Base-by-base conservation (phyloP, 192 early-diverging fungal genomes). In the Haplosporangium gracile region DNA sequence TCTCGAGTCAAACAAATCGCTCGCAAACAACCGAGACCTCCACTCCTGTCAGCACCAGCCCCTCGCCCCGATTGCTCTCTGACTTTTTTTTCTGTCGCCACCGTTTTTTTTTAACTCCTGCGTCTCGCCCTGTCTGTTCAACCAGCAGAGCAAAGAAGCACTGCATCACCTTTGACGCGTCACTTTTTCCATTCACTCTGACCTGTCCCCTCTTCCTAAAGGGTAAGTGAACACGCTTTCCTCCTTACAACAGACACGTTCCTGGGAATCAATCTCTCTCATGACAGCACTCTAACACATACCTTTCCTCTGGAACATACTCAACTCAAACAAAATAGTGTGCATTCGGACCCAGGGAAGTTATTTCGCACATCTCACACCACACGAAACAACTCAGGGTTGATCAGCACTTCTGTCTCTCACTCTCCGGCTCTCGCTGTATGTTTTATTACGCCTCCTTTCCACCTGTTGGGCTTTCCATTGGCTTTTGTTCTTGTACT, bases 101-200 rank as follows among this genome's bases (percentile, higher is more conserved):
- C 39, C 39, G 16, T 16, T 43, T 49, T 51, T 43, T 65, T 26
- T 26, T 29, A 11, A n/a, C 26, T 65, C 26, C 26, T n/a, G 38
- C 34, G 38, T 70, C 68, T 18, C 47, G 13, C 34, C 24, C 38
- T 20, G 40, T 40, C 34, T 70, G 70, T 40, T 42, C 40, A 71
- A 65, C 60, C 60, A 65, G 60, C 26, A 32, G 2, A 26, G 32
- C 26, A 32, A 65, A 65, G 3, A 51, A 51, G 47, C 49, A 51
- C 18, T 13, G 60, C 60, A 65, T 65, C 60, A 65, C n/a, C 60
- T 11, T 71, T 42, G 38, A 71, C 70, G 70, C 70, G 70, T 71
- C 36, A 22, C 40, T 43, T 22, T 22, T 5, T 42, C 5, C 70
- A 71, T 16, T n/a, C 26, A 60, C 29, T 32, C 4, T 29, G 32